Percentiles rank a stretch among this genome's conserved stretches.
These are phyloP conservation scores for Erysimum cheiranthoides DNA, from an alignment of 345 rosid species.

Conservation along the genomic window DNA sequence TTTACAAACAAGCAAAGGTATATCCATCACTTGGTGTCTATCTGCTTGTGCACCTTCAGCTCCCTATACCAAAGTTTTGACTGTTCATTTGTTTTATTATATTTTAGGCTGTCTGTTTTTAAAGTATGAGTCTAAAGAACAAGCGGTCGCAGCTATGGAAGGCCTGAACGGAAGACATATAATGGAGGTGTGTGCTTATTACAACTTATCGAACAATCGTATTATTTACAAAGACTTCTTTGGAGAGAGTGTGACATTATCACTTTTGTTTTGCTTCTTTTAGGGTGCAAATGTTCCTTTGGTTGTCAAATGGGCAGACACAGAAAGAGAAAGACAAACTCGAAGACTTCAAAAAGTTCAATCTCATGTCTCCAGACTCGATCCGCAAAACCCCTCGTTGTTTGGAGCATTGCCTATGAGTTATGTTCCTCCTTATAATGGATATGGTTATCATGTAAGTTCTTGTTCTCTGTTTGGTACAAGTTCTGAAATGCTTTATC, in stretches of 20 bases:
- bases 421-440: constrained; percentile 78
- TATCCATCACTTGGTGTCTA: background rate
- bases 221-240: background rate
- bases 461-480: background rate
- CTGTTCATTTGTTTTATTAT: background rate
- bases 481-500: background rate
- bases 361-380: constrained; percentile 59
- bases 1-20: constrained; percentile 93
- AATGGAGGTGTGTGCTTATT: constrained; percentile 82
- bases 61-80: background rate
- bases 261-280: constrained; percentile 39
- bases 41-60: background rate
- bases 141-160: constrained; percentile 89
- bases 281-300: constrained; percentile 96
- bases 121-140: constrained; percentile 92
- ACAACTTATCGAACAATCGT: constrained; percentile 4
- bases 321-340: constrained; percentile 93
- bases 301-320: constrained; percentile 99
- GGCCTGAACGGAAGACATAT: constrained; percentile 85
- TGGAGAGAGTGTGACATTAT: background rate
- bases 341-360: constrained; percentile 90
- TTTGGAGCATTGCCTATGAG: constrained; percentile 93
- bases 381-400: constrained; percentile 74
- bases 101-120: constrained; percentile 87
- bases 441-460: constrained; percentile 91